Evolutionary conservation across 2,329 filamentous ascomycete genomes (phyloP).

Genomic region (Alternaria sp.): DNA sequence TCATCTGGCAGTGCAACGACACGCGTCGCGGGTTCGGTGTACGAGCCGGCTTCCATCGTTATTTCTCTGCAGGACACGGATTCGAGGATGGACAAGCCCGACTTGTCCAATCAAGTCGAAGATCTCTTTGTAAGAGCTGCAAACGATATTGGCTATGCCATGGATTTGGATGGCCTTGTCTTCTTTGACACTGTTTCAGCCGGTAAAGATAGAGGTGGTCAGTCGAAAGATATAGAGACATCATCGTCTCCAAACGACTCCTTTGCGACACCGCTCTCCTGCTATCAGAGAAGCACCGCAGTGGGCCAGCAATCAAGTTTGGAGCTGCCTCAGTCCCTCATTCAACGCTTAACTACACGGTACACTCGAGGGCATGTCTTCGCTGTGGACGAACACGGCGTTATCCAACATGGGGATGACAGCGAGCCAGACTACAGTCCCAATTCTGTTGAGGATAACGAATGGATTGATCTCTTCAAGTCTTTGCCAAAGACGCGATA

Average conservation of each 20-base stretch:
- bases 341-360: slow-evolving; percentile 15
- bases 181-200: slow-evolving; percentile 20
- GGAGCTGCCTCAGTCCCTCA: slow-evolving; percentile 12
- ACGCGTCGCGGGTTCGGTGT: neutral
- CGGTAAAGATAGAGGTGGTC: neutral
- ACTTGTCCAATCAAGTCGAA: slow-evolving; percentile 6
- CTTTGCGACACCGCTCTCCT: slow-evolving; percentile 9
- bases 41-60: neutral
- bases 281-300: slow-evolving; percentile 7
- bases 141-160: slow-evolving; percentile 15
- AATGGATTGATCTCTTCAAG: slow-evolving; percentile 12
- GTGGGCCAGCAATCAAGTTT: neutral
- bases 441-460: neutral
- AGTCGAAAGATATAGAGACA: neutral
- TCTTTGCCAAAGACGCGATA: slow-evolving; percentile 16
- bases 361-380: slow-evolving; percentile 21
- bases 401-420: slow-evolving; percentile 5
- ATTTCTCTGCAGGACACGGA: neutral
- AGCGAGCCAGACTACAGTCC: neutral
- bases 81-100: neutral
- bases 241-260: neutral
- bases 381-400: slow-evolving; percentile 15
- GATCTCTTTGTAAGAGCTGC: slow-evolving; percentile 16
- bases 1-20: neutral
- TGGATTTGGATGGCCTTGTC: slow-evolving; percentile 15